A percentile compares a stretch with the other conserved stretches of the same genome.
Conservation (phyloP, 768 basidiomycete species). For the Russula sp. region DNA sequence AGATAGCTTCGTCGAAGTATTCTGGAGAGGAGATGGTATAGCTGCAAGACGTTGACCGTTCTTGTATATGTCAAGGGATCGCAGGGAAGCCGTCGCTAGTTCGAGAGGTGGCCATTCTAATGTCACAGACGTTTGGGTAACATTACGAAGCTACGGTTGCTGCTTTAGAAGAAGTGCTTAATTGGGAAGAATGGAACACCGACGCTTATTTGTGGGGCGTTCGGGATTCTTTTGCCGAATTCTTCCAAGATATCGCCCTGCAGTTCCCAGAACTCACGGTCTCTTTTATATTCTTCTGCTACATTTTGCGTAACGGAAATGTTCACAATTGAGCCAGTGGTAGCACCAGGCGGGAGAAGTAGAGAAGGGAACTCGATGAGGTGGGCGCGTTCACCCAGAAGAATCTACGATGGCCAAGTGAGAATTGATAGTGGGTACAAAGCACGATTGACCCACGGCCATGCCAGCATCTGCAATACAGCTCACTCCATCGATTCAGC, state of each 20-base stretch:
- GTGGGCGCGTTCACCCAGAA: slow-evolving; percentile 89
- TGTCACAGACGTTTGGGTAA: slow-evolving; percentile 94
- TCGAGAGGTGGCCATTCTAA: slow-evolving; percentile 89
- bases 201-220: slow-evolving; percentile 69
- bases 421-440: slow-evolving; percentile 18
- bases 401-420: slow-evolving; percentile 47
- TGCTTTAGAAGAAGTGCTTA: not conserved
- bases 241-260: slow-evolving; percentile 72
- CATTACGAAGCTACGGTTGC: slow-evolving; percentile 63
- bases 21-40: slow-evolving; percentile 74
- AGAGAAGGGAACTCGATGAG: slow-evolving; percentile 97
- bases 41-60: slow-evolving; percentile 83
- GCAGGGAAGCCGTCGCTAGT: slow-evolving; percentile 78
- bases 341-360: slow-evolving; percentile 84
- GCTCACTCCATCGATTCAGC: slow-evolving; percentile 12
- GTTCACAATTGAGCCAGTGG: slow-evolving; percentile 93
- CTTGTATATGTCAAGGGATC: slow-evolving; percentile 88
- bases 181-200: slow-evolving; percentile 19
- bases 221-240: slow-evolving; percentile 63
- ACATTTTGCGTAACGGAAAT: slow-evolving; percentile 90
- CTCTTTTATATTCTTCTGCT: slow-evolving; percentile 74
- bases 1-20: slow-evolving; percentile 84
- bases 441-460: slow-evolving; percentile 53
- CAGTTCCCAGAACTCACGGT: slow-evolving; percentile 75
- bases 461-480: slow-evolving; percentile 71